Conservation (phyloP, 257 asterid genomes). For the Solanum okadae region DNA sequence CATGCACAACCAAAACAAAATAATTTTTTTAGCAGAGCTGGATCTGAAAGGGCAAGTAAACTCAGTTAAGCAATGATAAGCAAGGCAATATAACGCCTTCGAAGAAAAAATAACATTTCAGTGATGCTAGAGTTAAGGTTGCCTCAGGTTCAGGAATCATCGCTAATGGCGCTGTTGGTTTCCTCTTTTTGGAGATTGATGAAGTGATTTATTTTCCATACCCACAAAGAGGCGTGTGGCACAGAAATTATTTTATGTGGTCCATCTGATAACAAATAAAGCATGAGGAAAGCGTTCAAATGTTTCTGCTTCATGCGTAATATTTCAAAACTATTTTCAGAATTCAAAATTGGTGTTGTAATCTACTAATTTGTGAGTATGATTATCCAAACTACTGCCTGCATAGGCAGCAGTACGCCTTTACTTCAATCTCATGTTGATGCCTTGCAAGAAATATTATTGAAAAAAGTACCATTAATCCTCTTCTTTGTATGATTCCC, state of each 20-base stretch:
- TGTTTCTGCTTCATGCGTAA: not conserved
- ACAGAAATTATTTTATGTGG: not conserved
- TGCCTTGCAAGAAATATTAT: not conserved
- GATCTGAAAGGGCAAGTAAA: not conserved
- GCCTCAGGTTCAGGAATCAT: not conserved
- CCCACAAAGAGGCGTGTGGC: not conserved
- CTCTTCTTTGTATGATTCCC: not conserved
- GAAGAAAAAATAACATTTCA: not conserved
- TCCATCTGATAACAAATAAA: not conserved
- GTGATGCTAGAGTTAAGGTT: not conserved
- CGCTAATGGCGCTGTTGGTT: not conserved
- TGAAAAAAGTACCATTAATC: not conserved
- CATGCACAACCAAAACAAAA: not conserved
- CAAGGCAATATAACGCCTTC: not conserved
- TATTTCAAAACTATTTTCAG: not conserved
- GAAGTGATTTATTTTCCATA: not conserved
- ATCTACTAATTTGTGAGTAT: not conserved
- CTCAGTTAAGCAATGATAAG: not conserved
- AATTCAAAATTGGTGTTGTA: too few relatives aligned
- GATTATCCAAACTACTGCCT: not conserved
- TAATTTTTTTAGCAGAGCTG: not conserved
- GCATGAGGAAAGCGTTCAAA: not conserved
- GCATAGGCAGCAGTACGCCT: not conserved
- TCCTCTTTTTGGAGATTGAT: not conserved
- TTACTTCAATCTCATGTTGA: not conserved